Base-by-base conservation (phyloP, 2,329 filamentous ascomycete genomes). In the Juglanconis juglandina region DNA sequence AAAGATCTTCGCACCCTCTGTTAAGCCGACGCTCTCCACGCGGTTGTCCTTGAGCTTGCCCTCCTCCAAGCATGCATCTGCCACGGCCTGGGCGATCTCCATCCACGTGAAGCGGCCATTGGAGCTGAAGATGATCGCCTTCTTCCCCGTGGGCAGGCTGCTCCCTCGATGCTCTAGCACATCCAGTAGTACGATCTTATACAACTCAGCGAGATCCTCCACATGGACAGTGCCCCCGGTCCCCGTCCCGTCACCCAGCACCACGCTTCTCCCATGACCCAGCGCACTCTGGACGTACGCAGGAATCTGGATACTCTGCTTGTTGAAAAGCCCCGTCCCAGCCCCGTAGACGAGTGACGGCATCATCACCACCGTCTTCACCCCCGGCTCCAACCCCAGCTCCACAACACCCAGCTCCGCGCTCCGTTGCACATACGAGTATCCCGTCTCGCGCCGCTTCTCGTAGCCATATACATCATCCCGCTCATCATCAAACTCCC, bases 61-160 rank as follows among this genome's bases (percentile, higher is more conserved):
- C 34, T 17, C 32, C 33, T 52, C n/a, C 1, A 24, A 11, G 34
- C 49, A 52, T 7, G 17, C 49, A 5, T 30, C 49, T 10, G 49
- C 34, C 9, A 52, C n/a, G 9, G n/a, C 7, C n/a, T 52, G 5
- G 6, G 49, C 49, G 13, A 52, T 52, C n/a, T 52, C 49, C 49
- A 39, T 30, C 49, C 49, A 52, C 6, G 34, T 52, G 34, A 52
- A 52, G 34, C 49, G 49, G 9, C 34, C 49, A 24, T 17, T 17
- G 9, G 8, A 8, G 11, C 49, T 30, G 53, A 84, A 89, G 77
- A 83, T 88, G 77, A 79, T 75, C 66, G 71, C 77, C 54, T 68
- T 71, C 64, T 65, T 77, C 65, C 66, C 58, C 11, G 24, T 53
- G 11, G 59, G 59, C 17, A 61, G 17, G 24, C 5, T 30, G 9